A percentile compares a stretch with the other conserved stretches of the same genome.
Evolutionary conservation across 495 filamentous ascomycete genomes (phyloP).

Genomic region (Aspergillus ellipticus): DNA sequence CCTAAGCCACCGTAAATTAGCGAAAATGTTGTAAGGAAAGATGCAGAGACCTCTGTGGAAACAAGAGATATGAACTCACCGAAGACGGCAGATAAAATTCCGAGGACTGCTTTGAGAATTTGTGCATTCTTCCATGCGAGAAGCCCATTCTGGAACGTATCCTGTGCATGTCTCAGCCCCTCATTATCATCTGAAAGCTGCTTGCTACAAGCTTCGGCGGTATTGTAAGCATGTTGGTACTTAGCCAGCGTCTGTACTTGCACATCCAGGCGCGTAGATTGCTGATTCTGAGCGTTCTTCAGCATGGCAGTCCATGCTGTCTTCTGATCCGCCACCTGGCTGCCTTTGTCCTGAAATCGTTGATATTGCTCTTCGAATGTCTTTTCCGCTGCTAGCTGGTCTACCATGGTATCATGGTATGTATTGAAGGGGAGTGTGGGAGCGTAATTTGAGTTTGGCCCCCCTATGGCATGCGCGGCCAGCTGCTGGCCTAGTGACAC

Average conservation of each 20-base stretch:
- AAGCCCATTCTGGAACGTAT: not conserved
- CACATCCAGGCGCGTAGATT: not conserved
- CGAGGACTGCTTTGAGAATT: not conserved
- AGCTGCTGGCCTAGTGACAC: slow-evolving; percentile 9
- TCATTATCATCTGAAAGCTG: not conserved
- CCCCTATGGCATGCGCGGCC: slow-evolving; percentile 5
- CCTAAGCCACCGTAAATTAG: no score
- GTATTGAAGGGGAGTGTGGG: not conserved
- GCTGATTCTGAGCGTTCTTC: not conserved
- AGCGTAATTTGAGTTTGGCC: not conserved
- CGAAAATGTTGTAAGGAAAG: no score
- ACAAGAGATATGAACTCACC: not conserved
- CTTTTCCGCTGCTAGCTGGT: not conserved
- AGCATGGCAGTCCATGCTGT: not conserved
- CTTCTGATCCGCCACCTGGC: not conserved
- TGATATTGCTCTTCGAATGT: not conserved
- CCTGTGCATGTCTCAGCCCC: not conserved
- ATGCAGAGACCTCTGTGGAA: no score
- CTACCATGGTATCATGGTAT: not conserved
- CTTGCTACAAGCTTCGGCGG: not conserved
- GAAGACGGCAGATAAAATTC: not conserved
- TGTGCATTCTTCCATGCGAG: not conserved
- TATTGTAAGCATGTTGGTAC: not conserved
- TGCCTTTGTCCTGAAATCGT: not conserved
- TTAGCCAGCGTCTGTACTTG: not conserved